Evolutionary conservation across 441 rosid species (phyloP), one percentile per base, ranked within the genome.

Genomic region (Raphanus hybrid): DNA sequence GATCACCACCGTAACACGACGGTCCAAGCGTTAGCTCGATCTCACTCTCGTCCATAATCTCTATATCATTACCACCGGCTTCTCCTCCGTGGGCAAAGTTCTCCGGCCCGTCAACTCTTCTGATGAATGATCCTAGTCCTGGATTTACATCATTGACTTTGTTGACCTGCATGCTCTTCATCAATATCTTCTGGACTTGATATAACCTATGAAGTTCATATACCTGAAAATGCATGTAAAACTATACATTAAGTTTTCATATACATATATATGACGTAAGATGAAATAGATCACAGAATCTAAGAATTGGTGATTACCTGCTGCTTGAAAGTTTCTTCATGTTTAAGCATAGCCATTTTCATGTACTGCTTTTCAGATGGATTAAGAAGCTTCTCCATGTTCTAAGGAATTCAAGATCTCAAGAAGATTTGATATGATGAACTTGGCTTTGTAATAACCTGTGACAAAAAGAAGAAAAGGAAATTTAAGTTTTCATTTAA

Each of bases 261-360:
- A 43, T 41, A 41, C 12, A 41, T 41, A 32, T 16, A 59, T 37
- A 20, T 58, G 29, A 70, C 43, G 58, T 57, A 71, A 71, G n/a
- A 58, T 64, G 41, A 66, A 58, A 29, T 9, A 52, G 34, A 41
- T 59, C 52, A 37, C 7, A 72, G 29, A 54, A 60, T 62, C 52
- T 14, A 64, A 12, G 52, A 45, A 45, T 45, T 14, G 52, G n/a
- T 58, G 73, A 23, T 9, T 78, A 91, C 99, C 98, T 95, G 99
- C 73, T 91, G 87, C 85, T 85, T 95, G 87, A 95, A 95, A 54
- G 97, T 95, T 87, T 93, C 90, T 86, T 95, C 99, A 78, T 95
- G 99, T 77, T 90, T 89, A 66, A 95, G 79, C 86, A 95, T 95
- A 75, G 97, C 97, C 94, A 87, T 78, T 85, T 85, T 91, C 99